Evolutionary conservation across 352 stramenopile genomes (phyloP), one percentile per base, ranked within the genome.

Genomic region (Halophytophthora polymorphica): DNA sequence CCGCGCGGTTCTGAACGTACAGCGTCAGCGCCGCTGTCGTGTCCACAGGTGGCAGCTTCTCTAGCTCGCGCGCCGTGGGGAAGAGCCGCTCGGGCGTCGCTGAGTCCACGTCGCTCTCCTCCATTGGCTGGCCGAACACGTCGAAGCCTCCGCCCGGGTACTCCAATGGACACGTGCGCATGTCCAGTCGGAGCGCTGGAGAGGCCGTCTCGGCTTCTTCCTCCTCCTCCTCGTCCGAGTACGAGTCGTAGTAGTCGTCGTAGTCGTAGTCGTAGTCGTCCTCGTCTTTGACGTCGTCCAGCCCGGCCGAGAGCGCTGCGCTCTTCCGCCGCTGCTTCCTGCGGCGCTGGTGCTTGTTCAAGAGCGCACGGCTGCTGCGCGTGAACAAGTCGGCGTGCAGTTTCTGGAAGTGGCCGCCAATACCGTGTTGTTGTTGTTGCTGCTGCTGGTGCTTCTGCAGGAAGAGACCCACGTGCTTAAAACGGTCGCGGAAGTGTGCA

Each of bases 401-500:
- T 18, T 71, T 76, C 36, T 82, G 75, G 45, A 80, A 89, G 33
- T 86, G 78, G 17, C 75, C 75, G 40, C 78, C 55, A 37, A 89
- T 89, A n/a, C 78, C 77, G 22, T 74, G 56, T 15, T 75, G 58
- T 14, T 54, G 56, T 6, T 64, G 56, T 12, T 69, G 49, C 14
- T 62, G 23, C 13, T 58, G 52, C 28, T 51, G 50, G 47, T 84
- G 67, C 50, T 73, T 56, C 35, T 86, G 63, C 38, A 73, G 58
- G 19, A 87, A 58, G 21, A 73, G 10, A 14, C 60, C 61, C 8
- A 90, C 56, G 54, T 86, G 74, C 45, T 88, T 90, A 64, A 88
- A 86, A 0, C 77, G 69, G 17, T 84, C 72, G 15, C 79, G 79
- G 42, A 90, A 82, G 13, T 81, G 70, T 40, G 68, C 60, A 0